Base-by-base conservation (phyloP, 352 stramenopile genomes). In the Pythium aquatile region DNA sequence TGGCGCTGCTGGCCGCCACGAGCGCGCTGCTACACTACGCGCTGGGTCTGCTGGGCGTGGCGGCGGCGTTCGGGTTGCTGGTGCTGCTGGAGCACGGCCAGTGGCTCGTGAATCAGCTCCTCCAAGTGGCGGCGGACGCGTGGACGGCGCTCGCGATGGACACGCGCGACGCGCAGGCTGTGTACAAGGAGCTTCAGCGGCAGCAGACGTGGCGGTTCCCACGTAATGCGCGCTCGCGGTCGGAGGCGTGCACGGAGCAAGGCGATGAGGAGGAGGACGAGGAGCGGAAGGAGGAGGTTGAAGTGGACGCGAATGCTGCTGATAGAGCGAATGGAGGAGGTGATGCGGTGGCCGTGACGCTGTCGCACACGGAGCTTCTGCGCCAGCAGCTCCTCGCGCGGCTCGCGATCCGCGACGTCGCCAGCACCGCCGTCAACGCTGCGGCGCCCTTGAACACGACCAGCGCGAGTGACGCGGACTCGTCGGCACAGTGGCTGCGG, bases 1-100 rank as follows among this genome's bases (percentile, higher is more conserved):
- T 93, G 20, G 80, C 83, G 52, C 67, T 86, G 24, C 65, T 93
- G 14, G 76, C 81, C 9, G 64, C 69, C 44, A 63, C 85, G 29
- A 86, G 72, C 54, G 81, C 81, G 32, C 72, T 84, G n/a, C 75
- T 90, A 37, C 83, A 91, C 68, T 90, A 84, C 63, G 73, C 84
- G 5, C 58, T 90, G 33, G 83, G 83, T 1, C 39, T 90, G 9
- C 78, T 79, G 58, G 81, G 81, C 1, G 60, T 90, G 24, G 40
- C 78, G 5, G 73, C 65, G 14, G 75, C 68, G 28, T 66, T 90
- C 9, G 55, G 76, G 65, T 49, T 79, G 20, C 69, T 65, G 1
- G 42, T 13, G 33, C 13, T 62, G 37, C 46, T 58, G 7, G 65
- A 67, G 54, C 59, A 72, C 59, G 55, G 58, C 33, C 9, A 17